phyloP scores from a whole-genome alignment of 495 filamentous ascomycete genomes.

The Penicillium cinerascens region DNA sequence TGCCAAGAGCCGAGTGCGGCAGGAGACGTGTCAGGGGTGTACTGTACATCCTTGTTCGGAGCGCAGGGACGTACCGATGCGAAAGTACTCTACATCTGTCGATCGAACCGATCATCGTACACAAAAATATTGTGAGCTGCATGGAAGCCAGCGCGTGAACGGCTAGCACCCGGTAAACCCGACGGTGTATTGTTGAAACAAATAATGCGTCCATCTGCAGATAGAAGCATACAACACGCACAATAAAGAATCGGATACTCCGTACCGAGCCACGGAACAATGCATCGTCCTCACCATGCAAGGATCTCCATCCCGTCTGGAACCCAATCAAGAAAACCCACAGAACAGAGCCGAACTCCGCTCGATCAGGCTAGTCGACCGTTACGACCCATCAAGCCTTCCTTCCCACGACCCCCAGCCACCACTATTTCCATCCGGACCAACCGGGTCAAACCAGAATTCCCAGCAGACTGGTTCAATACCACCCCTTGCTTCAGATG shows the following conservation, averaged over 20 bases:
- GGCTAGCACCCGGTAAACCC: background rate
- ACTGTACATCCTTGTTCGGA: background rate
- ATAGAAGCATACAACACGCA: background rate
- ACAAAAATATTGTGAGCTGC: background rate
- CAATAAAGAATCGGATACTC: no score
- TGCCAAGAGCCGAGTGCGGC: conserved; percentile 8
- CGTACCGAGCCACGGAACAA: background rate
- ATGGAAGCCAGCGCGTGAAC: background rate
- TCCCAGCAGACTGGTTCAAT: conserved; percentile 8
- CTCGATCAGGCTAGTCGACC: conserved; percentile 18
- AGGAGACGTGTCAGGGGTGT: conserved; percentile 2
- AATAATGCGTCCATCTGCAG: background rate
- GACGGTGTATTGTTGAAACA: background rate
- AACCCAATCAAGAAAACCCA: background rate
- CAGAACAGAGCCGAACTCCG: background rate
- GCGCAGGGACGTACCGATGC: background rate
- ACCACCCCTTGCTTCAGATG: conserved; percentile 1
- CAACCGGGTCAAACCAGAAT: conserved; percentile 7
- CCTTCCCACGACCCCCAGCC: conserved; percentile 1
- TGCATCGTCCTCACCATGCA: background rate
- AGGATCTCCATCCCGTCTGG: background rate
- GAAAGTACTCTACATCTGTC: no score
- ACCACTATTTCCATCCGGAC: conserved; percentile 4
- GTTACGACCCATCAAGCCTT: conserved; percentile 13
- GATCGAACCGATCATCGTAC: background rate